Base-by-base conservation (phyloP, 202 grass and related monocot genomes). In the Panicum virgatum region DNA sequence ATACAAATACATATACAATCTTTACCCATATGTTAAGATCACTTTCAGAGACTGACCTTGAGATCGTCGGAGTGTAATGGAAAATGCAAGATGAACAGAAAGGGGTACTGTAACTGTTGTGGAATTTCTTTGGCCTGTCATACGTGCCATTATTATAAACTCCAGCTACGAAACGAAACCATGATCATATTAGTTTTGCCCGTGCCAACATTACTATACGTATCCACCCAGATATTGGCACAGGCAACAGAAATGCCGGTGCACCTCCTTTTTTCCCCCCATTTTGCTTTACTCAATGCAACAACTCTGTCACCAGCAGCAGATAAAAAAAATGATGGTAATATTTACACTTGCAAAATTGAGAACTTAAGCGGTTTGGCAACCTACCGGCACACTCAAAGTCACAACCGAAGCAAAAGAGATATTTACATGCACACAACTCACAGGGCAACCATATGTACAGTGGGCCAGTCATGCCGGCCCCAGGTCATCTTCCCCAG, bases 341-440 rank as follows among this genome's bases (percentile, higher is more conserved):
- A 80, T 72, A 85, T 81, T 70, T 84, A 85, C 87, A 85, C 37
- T 63, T 85, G n/a, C 36, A 69, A 80, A 61, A 16, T 12, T 23
- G 11, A 25, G 5, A 51, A 75, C 26, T 5, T 18, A 36, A 8
- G 26, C 12, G 5, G 27, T 76, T 76, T 76, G 26, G 62, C 62
- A 70, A 74, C 37, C 67, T 5, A 11, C 63, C 5, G 39, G 37
- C 61, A 43, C 38, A 86, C 30, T 7, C 38, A 6, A 16, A 81
- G 20, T 6, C 36, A 5, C 39, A 51, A 69, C 27, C 61, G 1
- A 86, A 45, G 50, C 16, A 86, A 2, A 42, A 19, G 2, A 44
- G 20, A 48, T 23, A 83, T 79, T 86, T 76, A 90, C 88, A 83
- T 57, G 27, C 9, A 62, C 74, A 69, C 43, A 51, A 51, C 78